A percentile compares a stretch with the other conserved stretches of the same genome.
These are phyloP conservation scores for Talaromyces stipitatus DNA, from an alignment of 495 filamentous ascomycete species.

Conservation along the genomic window DNA sequence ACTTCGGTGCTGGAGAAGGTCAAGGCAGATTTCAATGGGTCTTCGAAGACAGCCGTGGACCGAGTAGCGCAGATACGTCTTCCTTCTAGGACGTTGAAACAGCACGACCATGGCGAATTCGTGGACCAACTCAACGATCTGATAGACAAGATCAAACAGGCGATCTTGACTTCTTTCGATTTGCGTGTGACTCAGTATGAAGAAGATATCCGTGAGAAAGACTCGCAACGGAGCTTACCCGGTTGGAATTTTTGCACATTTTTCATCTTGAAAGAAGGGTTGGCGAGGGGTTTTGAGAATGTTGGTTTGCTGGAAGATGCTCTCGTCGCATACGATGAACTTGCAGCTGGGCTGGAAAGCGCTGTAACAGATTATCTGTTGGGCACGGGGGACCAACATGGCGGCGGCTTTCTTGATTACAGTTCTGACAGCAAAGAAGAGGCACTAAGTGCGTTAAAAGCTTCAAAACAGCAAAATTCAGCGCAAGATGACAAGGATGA, in stretches of 20 bases:
- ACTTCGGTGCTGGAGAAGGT: constrained; percentile 84
- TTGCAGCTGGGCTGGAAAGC: constrained; percentile 75
- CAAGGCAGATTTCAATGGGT: constrained; percentile 82
- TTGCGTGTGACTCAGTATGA: constrained; percentile 88
- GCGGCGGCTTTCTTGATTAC: constrained; percentile 55
- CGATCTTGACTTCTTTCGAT: constrained; percentile 87
- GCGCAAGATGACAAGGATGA: constrained; percentile 9
- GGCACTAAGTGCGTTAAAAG: constrained; percentile 41
- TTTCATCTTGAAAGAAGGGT: constrained; percentile 92
- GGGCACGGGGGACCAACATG: constrained; percentile 48
- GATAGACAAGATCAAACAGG: constrained; percentile 74
- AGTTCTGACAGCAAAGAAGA: constrained; percentile 63
- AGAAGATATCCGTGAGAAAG: constrained; percentile 91
- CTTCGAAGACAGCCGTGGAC: constrained; percentile 68
- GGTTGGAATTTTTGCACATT: constrained; percentile 99
- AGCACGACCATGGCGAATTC: constrained; percentile 59
- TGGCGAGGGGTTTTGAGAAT: constrained; percentile 90
- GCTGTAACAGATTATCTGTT: constrained; percentile 67
- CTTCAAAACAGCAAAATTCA: not conserved
- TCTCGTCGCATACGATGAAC: constrained; percentile 84
- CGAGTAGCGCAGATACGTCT: constrained; percentile 81
- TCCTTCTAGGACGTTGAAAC: constrained; percentile 32
- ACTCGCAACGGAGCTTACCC: constrained; percentile 77
- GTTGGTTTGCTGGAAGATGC: constrained; percentile 95
- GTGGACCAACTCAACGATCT: constrained; percentile 74